Percentiles rank a stretch among this genome's conserved stretches.
Conservation (phyloP, 2,329 filamentous ascomycete genomes). For the Allantophomopsis lycopodina region DNA sequence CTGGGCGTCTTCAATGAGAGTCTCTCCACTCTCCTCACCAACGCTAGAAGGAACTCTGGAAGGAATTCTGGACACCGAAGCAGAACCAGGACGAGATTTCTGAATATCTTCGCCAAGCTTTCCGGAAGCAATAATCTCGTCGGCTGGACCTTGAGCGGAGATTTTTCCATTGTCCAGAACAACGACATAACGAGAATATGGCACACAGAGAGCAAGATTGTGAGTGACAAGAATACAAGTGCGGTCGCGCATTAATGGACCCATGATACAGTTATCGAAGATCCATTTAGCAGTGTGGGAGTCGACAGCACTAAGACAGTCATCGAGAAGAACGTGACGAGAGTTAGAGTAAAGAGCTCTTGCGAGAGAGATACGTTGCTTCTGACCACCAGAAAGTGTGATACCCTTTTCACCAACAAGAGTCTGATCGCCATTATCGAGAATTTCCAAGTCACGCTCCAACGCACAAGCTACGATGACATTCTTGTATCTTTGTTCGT, state of each 20-base stretch:
- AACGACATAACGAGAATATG: slow-evolving; percentile 67
- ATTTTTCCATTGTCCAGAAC: slow-evolving; percentile 80
- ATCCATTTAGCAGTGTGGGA: slow-evolving; percentile 98
- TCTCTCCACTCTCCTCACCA: slow-evolving; percentile 45
- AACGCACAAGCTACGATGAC: slow-evolving; percentile 87
- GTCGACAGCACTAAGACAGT: slow-evolving; percentile 92
- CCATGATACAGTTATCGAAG: slow-evolving; percentile 82
- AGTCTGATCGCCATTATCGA: slow-evolving; percentile 86
- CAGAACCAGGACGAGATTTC: slow-evolving; percentile 60
- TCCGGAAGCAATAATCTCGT: slow-evolving; percentile 73
- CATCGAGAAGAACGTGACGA: slow-evolving; percentile 79
- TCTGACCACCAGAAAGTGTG: slow-evolving; percentile 90
- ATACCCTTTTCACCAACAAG: slow-evolving; percentile 96
- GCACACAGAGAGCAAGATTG: slow-evolving; percentile 79
- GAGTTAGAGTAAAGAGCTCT: slow-evolving; percentile 94
- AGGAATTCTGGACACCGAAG: slow-evolving; percentile 55
- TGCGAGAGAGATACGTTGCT: slow-evolving; percentile 94
- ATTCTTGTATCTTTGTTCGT: slow-evolving; percentile 71
- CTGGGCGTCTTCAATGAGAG: slow-evolving; percentile 25
- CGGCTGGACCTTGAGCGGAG: slow-evolving; percentile 58
- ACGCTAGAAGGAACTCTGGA: slow-evolving; percentile 69
- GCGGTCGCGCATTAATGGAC: slow-evolving; percentile 73
- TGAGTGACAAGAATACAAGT: slow-evolving; percentile 95
- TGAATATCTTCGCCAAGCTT: slow-evolving; percentile 76
- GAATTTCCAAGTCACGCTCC: slow-evolving; percentile 80